Evolutionary conservation across 495 filamentous ascomycete genomes (phyloP), one percentile per base, ranked within the genome.

Genomic region (Copromyces sp.): DNA sequence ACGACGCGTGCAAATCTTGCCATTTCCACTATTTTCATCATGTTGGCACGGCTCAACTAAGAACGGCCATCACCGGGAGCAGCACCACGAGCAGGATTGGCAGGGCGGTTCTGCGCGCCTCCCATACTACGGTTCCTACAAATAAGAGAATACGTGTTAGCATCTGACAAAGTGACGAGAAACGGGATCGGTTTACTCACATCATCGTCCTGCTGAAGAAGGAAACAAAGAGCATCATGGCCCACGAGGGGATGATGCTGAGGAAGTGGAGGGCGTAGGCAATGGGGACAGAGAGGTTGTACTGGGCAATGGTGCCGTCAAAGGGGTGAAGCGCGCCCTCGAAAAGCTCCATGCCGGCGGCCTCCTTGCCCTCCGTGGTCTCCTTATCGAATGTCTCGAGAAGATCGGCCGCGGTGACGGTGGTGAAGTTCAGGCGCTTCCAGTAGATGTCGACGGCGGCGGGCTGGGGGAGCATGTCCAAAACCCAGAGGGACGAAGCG

Each of bases 171-270:
- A 29, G 29, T 17, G 32, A 65, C 53, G 14, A 39, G 2, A 11
- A 9, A 24, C 20, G 45, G 9, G 3, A 29, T 17, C 3, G 11
- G 17, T 53, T 11, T 68, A 88, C 94, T 90, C 85, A 97, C 95
- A 97, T 97, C 79, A 97, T 85, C 45, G 85, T 87, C 76, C 94
- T 87, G 85, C 90, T 95, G 74, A 94, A 78, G 76, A 98, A 89
- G 73, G 90, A 93, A 75, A 98, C 88, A 41, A 86, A 79, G 74
- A 98, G 87, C 95, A 98, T 92, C 75, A 91, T 86, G 9, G 82
- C 82, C 88, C 87, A 89, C 81, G 83, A 85, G 20, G 87, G 87
- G 59, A 89, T 73, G 61, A 81, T 74, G 75, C 82, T 90, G 76
- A 93, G 87, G 69, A 83, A 80, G 92, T 92, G 97, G 71, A 95